Evolutionary conservation across 2,329 filamentous ascomycete species (phyloP).

Genomic region (Penicillium concentricum): DNA sequence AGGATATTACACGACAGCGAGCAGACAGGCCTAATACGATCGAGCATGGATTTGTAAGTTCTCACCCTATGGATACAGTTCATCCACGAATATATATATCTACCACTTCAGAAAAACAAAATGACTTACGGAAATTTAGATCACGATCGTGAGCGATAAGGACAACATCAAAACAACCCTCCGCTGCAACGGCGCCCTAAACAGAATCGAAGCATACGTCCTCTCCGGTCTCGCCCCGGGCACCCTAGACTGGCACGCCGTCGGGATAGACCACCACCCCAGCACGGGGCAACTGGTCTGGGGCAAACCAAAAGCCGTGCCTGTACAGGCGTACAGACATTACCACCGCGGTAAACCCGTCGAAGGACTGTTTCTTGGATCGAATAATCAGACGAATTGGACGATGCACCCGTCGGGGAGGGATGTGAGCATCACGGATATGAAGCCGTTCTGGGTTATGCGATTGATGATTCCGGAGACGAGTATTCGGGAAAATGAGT

Average conservation of each 20-base stretch:
- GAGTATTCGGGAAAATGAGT: slow-evolving; percentile 4
- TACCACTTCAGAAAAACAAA: too few species aligned
- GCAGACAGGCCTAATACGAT: slow-evolving; percentile 5
- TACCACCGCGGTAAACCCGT: background rate
- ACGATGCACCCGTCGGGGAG: slow-evolving; percentile 7
- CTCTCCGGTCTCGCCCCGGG: slow-evolving; percentile 6
- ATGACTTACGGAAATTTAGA: slow-evolving; percentile 1
- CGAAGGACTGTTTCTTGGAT: slow-evolving; percentile 6
- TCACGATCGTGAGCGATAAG: slow-evolving; percentile 6
- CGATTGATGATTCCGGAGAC: slow-evolving; percentile 5
- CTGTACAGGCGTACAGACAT: slow-evolving; percentile 9
- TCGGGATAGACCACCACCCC: slow-evolving; percentile 8
- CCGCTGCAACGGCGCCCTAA: slow-evolving; percentile 16
- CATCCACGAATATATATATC: too few species aligned
- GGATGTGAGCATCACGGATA: slow-evolving; percentile 7
- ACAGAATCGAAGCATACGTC: slow-evolving; percentile 13
- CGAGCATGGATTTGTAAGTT: slow-evolving; percentile 10
- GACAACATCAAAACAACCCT: slow-evolving; percentile 5
- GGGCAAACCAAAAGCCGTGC: slow-evolving; percentile 1
- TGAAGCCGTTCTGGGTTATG: slow-evolving; percentile 12
- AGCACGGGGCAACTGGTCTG: slow-evolving; percentile 13
- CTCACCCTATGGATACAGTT: background rate
- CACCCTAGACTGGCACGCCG: slow-evolving; percentile 12
- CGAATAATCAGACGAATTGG: slow-evolving; percentile 8
- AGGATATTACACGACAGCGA: slow-evolving; percentile 9